Base-by-base conservation (phyloP, 2,329 filamentous ascomycete genomes). In the Trichoderma asperellum region DNA sequence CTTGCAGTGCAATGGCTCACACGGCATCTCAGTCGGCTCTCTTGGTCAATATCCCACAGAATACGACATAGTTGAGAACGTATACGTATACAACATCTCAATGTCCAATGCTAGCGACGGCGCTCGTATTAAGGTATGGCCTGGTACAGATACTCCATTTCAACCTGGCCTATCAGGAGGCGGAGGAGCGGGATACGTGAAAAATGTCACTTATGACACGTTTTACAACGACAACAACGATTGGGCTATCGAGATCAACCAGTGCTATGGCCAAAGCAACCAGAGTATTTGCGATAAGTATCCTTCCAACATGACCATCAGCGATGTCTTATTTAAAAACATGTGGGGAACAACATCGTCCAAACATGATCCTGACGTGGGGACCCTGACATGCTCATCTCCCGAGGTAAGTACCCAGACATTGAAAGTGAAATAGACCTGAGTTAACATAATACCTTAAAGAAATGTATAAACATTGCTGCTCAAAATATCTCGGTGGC, bases 211-310 rank as follows among this genome's bases (percentile, higher is more conserved):
- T 14, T 64, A 64, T 14, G 61, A 64, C 12, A 64, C 61, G 10
- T 21, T 63, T n/a, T 40, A 55, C 16, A 64, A 64, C 12, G 18
- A 29, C 21, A 64, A 64, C 47, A 64, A 64, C 24, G 61, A 64
- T n/a, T 64, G 61, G 61, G 61, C 61, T 40, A 55, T 64, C 18
- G 61, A 64, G 18, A 64, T 64, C 21, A 64, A 64, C 16, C 61
- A 64, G 11, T 64, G 61, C 35, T 64, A 64, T n/a, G 61, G 61
- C 5, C 61, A 64, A n/a, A 64, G 61, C 34, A 64, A 64, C 49
- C 61, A 64, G 16, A 64, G 34, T 2, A 64, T 64, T 2, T 64
- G 61, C 47, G 47, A 64, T 21, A 55, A 64, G 2, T 64, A 64
- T 16, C 49, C 61, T 12, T 64, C 61, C 10, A 64, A 64, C 34